phyloP scores from a whole-genome alignment of 139 green algal genomes.

The Nannochloris sp. region DNA sequence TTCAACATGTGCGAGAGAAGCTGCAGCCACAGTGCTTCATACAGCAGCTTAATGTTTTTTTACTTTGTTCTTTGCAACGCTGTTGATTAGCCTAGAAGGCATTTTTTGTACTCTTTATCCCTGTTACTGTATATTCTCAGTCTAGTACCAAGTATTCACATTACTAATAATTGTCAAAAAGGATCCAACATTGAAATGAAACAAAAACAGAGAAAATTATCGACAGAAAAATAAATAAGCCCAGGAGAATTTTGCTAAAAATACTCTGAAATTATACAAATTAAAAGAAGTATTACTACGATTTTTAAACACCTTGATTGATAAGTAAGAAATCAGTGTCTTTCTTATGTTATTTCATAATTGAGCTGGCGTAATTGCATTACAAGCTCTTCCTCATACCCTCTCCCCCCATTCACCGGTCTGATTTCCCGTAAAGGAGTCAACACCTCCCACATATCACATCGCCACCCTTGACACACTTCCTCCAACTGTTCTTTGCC shows the following conservation, averaged over 20 bases:
- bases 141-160: background rate
- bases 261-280: background rate
- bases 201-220: background rate
- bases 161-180: background rate
- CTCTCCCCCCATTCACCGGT: conserved; percentile 25
- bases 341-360: conserved; percentile 20
- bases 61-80: background rate
- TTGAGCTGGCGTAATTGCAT: conserved; percentile 28
- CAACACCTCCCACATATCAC: conserved; percentile 33
- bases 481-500: conserved; percentile 21
- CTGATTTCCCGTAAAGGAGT: conserved; percentile 11
- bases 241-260: background rate
- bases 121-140: background rate
- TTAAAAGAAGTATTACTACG: no score
- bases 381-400: conserved; percentile 22
- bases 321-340: no score
- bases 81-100: no score
- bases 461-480: conserved; percentile 33
- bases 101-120: background rate
- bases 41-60: background rate
- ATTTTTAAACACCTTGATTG: no score
- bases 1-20: conserved; percentile 3
- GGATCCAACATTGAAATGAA: conserved; percentile 1
- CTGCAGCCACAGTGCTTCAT: background rate
- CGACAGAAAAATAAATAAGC: background rate